Evolutionary conservation across 805 yeast genomes (phyloP), one percentile per base, ranked within the genome.

Genomic region (Lipomyces sp.): DNA sequence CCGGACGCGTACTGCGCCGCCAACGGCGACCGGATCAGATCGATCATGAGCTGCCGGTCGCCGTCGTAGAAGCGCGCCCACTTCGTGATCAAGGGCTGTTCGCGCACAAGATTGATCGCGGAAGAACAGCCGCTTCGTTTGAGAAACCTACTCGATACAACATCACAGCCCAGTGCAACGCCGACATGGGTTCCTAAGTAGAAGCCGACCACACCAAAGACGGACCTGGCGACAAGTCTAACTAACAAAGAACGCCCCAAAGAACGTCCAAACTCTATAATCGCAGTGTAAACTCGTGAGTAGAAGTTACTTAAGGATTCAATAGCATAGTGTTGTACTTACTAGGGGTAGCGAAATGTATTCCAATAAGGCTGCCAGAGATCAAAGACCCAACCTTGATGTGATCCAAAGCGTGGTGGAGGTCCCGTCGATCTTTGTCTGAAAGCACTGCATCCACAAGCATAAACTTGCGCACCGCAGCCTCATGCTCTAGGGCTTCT

Each of bases 61-160:
- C 49, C 49, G 21, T 22, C 39, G 26, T 39, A 45, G 24, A 28
- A 45, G 13, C 45, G 31, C 10, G 38, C 26, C 49, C 49, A 45
- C 19, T 39, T 29, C 5, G 44, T 18, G 29, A 45, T 38, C 19
- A 33, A 14, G 2, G 45, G 38, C 4, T 35, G 33, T 19, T 45
- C 23, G 2, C 24, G 43, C 14, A 45, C 29, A 8, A 45, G 28
- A 14, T 32, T n/a, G 26, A 45, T 39, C 24, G 49, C 49, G 5
- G 45, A 28, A 5, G 21, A 11, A 24, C 45, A 39, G 5, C n/a
- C 24, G 11, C 14, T 19, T 7, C 44, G 38, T 19, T 39, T 26
- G 24, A 37, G 35, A 14, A 45, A 37, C 22, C 14, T 22, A 13
- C n/a, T 10, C 10, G 21, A 19, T 16, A 24, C 37, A 13, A 36